Base-by-base conservation (phyloP, 345 rosid species). In the Moringa oleifera region DNA sequence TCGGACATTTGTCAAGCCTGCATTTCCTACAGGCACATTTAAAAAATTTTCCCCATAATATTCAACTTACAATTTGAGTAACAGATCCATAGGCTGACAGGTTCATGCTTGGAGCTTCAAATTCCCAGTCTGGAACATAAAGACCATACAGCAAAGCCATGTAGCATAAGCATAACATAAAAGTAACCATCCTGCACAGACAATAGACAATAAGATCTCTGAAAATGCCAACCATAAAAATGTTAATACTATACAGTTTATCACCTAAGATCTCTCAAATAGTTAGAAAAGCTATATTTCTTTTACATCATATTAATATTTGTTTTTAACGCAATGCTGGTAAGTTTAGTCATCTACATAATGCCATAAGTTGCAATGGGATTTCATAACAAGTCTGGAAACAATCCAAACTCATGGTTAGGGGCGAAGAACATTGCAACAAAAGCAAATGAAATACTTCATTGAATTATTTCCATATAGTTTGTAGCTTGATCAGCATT, bases 111-210 rank as follows among this genome's bases (percentile, higher is more conserved):
- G 70, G 63, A 55, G 71, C 73, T 67, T 79, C 80, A 66, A 72
- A 83, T 68, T 69, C 72, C 89, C 85, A 83, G 70, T 79, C 65
- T 58, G 89, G 85, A 74, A 81, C 79, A 77, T 65, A 73, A 59
- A 84, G 82, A 60, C 83, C 83, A 71, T 84, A 79, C 24, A 79
- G 61, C 72, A 79, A 63, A 70, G 74, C 66, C 70, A 75, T 69
- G 61, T 83, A 80, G 55, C 73, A 15, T 25, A 69, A 57, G 68
- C 84, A 74, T 49, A 80, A 53, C 0, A 72, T 55, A 47, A 70
- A 37, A 64, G 79, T 70, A 71, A 69, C 56, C 61, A 75, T 62
- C 89, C 89, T 84, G 75, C 77, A 75, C 31, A 70, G 49, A 13
- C 72, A 36, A 71, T 45, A 37, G 68, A 72, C 63, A 51, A 20